Conservation (phyloP, 257 asterid genomes). For the Capsicum baccatum region DNA sequence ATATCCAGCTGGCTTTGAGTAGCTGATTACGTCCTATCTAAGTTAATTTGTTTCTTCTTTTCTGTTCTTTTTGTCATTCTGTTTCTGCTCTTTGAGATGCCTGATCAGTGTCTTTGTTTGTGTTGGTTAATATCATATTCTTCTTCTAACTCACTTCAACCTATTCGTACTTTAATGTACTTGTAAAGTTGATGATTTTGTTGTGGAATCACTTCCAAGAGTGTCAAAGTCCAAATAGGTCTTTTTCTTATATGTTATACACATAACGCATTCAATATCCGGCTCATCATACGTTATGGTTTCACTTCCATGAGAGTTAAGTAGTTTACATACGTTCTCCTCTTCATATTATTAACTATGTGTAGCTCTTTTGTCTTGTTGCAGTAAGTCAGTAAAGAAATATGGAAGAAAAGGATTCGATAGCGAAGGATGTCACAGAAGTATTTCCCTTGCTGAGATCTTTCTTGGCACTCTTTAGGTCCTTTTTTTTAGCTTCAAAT, state of each 20-base stretch:
- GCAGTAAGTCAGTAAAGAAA: constrained; percentile 27
- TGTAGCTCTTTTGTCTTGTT: constrained; percentile 23
- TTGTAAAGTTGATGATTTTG: neutral
- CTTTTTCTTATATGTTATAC: neutral
- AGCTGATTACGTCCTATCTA: neutral
- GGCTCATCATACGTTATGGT: neutral
- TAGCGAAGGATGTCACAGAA: constrained; percentile 50
- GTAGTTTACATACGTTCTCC: neutral
- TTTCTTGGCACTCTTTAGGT: neutral
- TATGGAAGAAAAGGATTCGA: constrained; percentile 42
- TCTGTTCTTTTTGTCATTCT: neutral
- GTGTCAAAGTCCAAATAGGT: neutral
- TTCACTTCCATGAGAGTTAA: neutral
- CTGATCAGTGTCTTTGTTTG: neutral
- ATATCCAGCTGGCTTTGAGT: neutral
- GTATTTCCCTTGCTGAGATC: constrained; percentile 30
- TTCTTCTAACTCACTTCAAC: neutral
- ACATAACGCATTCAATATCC: neutral
- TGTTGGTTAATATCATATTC: neutral
- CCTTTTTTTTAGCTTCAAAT: neutral
- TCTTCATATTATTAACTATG: neutral
- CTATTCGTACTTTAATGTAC: neutral
- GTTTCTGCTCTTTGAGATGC: neutral
- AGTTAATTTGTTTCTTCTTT: neutral
- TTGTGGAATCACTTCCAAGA: neutral